Evolutionary conservation across 305 asterid species (phyloP), one percentile per base, ranked within the genome.

Genomic region (Fraxinus velutina): DNA sequence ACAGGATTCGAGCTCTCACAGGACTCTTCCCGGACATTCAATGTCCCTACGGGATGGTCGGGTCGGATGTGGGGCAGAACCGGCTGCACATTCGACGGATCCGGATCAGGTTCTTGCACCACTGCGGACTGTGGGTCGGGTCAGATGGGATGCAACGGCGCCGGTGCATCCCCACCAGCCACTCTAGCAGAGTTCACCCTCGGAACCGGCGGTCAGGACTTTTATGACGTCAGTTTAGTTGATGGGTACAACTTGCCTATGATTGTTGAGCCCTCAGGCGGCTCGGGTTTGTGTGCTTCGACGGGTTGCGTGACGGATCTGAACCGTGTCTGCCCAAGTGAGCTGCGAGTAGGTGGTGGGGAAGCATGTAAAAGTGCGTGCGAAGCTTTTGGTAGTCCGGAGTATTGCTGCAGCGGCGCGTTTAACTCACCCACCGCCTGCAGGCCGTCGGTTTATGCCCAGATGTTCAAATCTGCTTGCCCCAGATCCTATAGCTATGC

Each of bases 21-120:
- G 9, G 96, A 81, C 72, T 84, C 93, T 44, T 81, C 97, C 75
- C 93, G 96, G 10, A 32, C 91, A 17, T 87, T 94, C 88, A 27
- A 75, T 8, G 97, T 97, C 33, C 98, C 98, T 1, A 82, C 94
- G 44, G 97, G 96, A 29, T 94, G 98, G 98, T 93, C 98, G 75
- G 98, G 98, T 55, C 91, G 98, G 15, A 92, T 94, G 84, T 94
- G 98, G 98, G 98, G 85, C 1, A 88, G 98, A 73, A 94, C 98
- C 1, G 94, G 93, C 0, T 94, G 98, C 85, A 42, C 87, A 24
- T 92, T 93, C 84, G 88, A 92, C 73, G 88, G 52, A 27, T 88
- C 97, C 50, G 93, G 85, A 15, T 5, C 89, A 0, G 94, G 93
- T 4, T 80, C 93, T 0, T 94, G 98, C 71, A 77, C 75, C 42